These are phyloP conservation scores for Paecilomyces sp. DNA, from an alignment of 2,329 filamentous ascomycete genomes.

Conservation along the genomic window DNA sequence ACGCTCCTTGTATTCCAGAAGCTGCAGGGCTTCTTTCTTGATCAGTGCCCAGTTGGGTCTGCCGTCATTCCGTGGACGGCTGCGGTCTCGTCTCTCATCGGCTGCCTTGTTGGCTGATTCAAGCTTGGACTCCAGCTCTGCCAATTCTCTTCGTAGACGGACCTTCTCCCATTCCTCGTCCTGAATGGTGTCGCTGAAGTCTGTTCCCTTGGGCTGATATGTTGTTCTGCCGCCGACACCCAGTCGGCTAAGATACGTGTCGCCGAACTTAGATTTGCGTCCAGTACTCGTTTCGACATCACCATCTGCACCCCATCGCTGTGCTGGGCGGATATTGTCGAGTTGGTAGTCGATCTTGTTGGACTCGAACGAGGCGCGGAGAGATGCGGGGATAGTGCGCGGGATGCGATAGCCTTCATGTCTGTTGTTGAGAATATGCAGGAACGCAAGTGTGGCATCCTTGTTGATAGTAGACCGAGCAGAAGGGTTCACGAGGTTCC, in stretches of 20 bases:
- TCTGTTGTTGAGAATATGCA: conserved; percentile 93
- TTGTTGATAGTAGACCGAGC: conserved; percentile 79
- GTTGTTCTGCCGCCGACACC: conserved; percentile 68
- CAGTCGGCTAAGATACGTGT: conserved; percentile 87
- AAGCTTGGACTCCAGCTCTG: conserved; percentile 83
- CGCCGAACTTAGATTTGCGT: conserved; percentile 93
- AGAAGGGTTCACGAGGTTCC: conserved; percentile 95
- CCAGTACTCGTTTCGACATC: conserved; percentile 78
- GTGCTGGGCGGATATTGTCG: conserved; percentile 64
- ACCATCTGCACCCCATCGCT: conserved; percentile 70
- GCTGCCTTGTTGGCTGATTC: conserved; percentile 70
- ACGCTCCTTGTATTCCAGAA: conserved; percentile 89
- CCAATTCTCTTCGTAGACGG: conserved; percentile 82
- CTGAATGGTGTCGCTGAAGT: conserved; percentile 77
- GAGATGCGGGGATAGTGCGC: conserved; percentile 80
- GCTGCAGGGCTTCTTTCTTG: conserved; percentile 86
- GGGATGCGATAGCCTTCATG: conserved; percentile 95
- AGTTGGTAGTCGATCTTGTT: conserved; percentile 96
- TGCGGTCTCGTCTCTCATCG: conserved; percentile 48
- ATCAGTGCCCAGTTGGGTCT: conserved; percentile 82
- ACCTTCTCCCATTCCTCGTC: conserved; percentile 98
- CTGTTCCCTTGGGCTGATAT: conserved; percentile 77
- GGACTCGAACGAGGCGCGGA: conserved; percentile 85
- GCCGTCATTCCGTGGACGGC: conserved; percentile 52
- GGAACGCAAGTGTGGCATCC: conserved; percentile 86